Conservation (phyloP, 345 rosid species). For the Eucalyptus sp. region DNA sequence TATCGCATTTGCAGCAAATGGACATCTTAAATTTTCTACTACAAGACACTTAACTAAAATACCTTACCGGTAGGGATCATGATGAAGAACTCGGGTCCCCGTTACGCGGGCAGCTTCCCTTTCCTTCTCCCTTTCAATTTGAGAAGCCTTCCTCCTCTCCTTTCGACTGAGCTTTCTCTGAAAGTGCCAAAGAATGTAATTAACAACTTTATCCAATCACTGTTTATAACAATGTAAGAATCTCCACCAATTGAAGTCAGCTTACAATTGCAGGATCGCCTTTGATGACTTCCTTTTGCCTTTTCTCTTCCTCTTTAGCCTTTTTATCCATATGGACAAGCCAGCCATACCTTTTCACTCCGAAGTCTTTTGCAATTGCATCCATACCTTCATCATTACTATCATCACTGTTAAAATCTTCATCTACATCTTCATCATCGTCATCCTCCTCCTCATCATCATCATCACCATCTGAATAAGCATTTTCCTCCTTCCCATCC, state of each 20-base stretch:
- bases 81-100: slow-evolving; percentile 58
- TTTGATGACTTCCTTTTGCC: slow-evolving; percentile 90
- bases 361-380: slow-evolving; percentile 81
- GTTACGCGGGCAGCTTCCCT: slow-evolving; percentile 59
- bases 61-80: slow-evolving; percentile 84
- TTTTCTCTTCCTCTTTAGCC: slow-evolving; percentile 85
- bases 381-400: slow-evolving; percentile 96
- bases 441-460: slow-evolving; percentile 64
- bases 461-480: slow-evolving; percentile 41
- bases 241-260: background rate
- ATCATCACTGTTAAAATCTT: slow-evolving; percentile 87
- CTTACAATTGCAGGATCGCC: slow-evolving; percentile 98
- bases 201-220: background rate
- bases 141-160: slow-evolving; percentile 96
- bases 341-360: slow-evolving; percentile 93
- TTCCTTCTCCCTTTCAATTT: slow-evolving; percentile 88
- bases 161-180: slow-evolving; percentile 95
- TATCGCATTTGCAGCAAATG: background rate
- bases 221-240: background rate
- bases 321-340: slow-evolving; percentile 96
- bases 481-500: slow-evolving; percentile 43
- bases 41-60: background rate
- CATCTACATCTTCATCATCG: slow-evolving; percentile 78
- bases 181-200: slow-evolving; percentile 5
- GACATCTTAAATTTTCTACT: background rate